Evolutionary conservation across 352 stramenopile species (phyloP).

Genomic region (Globisporangium carolinianum): DNA sequence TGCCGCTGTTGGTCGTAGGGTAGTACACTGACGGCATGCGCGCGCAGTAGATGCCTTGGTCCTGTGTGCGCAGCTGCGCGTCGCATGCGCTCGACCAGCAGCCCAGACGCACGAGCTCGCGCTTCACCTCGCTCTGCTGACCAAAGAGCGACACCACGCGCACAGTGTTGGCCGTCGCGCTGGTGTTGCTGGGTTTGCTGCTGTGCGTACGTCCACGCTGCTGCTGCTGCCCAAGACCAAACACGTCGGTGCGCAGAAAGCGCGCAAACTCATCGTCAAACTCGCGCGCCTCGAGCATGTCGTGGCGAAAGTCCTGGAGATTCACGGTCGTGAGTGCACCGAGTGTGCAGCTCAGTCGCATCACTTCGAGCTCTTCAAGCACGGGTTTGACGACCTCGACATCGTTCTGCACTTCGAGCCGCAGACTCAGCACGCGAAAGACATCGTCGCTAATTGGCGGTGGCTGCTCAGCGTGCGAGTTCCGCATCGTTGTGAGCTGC

Average conservation of each 20-base stretch:
- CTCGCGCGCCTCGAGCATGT: constrained; percentile 41
- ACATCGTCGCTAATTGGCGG: constrained; percentile 19
- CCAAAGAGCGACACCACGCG: constrained; percentile 49
- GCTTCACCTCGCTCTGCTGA: constrained; percentile 44
- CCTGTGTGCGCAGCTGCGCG: constrained; percentile 14
- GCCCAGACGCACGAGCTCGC: constrained; percentile 22
- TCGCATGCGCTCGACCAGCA: constrained; percentile 45
- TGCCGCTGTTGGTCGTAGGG: neutral
- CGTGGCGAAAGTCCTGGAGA: constrained; percentile 40
- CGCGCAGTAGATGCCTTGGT: neutral
- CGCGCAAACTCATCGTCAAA: constrained; percentile 62
- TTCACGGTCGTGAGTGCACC: constrained; percentile 41
- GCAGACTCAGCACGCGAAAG: constrained; percentile 51
- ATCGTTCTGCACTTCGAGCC: constrained; percentile 54
- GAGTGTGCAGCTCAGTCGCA: constrained; percentile 51
- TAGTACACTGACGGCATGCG: neutral
- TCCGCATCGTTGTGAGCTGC: neutral
- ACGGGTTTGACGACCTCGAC: constrained; percentile 65
- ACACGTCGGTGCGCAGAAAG: constrained; percentile 47
- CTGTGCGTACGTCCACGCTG: neutral
- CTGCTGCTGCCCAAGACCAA: constrained; percentile 12
- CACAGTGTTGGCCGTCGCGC: constrained; percentile 7
- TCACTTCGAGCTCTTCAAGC: constrained; percentile 56
- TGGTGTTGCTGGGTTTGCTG: neutral
- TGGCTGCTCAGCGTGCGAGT: constrained; percentile 3